Evolutionary conservation across 1,284 basidiomycete genomes (phyloP).

Genomic region (Gomphus sp.): DNA sequence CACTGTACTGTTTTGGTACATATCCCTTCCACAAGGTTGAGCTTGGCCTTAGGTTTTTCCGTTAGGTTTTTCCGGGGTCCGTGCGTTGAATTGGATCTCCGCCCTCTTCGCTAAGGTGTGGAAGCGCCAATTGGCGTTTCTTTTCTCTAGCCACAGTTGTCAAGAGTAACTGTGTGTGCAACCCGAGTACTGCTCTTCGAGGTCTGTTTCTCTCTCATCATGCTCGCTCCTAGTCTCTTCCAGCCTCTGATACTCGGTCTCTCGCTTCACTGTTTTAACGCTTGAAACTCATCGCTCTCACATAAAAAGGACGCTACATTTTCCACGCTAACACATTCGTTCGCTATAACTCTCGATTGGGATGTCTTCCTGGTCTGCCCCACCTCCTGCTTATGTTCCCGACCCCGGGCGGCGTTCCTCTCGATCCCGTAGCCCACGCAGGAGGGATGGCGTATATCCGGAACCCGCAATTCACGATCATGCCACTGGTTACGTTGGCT

Average conservation of each 20-base stretch:
- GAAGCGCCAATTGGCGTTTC: neutral
- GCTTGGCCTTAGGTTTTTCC: no score
- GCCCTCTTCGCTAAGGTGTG: neutral
- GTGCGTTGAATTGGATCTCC: neutral
- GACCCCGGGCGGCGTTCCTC: slow-evolving; percentile 60
- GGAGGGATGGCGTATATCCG: slow-evolving; percentile 26
- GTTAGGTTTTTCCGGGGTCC: no score
- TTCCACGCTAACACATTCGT: slow-evolving; percentile 13
- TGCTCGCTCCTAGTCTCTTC: slow-evolving; percentile 52
- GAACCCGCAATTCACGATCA: slow-evolving; percentile 35
- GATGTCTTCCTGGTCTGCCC: slow-evolving; percentile 54
- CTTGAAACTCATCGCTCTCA: slow-evolving; percentile 18
- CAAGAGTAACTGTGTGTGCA: slow-evolving; percentile 13
- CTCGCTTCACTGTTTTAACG: slow-evolving; percentile 38
- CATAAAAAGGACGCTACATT: slow-evolving; percentile 15
- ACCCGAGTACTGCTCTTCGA: slow-evolving; percentile 26
- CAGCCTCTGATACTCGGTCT: slow-evolving; percentile 42
- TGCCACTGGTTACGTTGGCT: slow-evolving; percentile 35
- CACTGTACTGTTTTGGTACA: no score
- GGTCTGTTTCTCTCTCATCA: slow-evolving; percentile 70
- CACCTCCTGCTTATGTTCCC: slow-evolving; percentile 49
- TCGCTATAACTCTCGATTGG: slow-evolving; percentile 9
- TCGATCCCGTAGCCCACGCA: slow-evolving; percentile 38
- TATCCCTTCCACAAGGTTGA: no score
- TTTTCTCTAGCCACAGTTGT: neutral